Evolutionary conservation across 176 grass and related monocot genomes (phyloP).

Genomic region (Musa schizocarpa): DNA sequence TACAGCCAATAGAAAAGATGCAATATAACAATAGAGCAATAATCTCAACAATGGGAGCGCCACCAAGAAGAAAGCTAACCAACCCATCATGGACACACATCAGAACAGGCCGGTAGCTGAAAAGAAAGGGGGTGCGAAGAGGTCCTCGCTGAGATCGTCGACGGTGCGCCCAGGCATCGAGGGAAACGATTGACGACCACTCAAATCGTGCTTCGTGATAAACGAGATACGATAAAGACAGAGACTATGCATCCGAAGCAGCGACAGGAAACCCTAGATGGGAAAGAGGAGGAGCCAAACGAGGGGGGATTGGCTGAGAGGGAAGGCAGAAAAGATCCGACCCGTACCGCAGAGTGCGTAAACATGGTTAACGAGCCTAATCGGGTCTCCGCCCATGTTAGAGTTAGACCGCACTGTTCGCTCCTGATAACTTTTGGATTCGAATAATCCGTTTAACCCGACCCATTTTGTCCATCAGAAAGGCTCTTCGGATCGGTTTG

Average conservation of each 20-base stretch:
- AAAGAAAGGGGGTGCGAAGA: not conserved
- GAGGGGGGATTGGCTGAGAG: no score
- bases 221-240: not conserved
- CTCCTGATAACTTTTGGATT: no score
- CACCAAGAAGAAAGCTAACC: not conserved
- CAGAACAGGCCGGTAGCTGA: not conserved
- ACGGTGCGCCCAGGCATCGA: not conserved
- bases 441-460: no score
- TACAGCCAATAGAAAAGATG: conserved; percentile 21
- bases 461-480: no score
- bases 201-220: not conserved
- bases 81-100: not conserved
- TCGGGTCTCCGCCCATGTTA: no score
- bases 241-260: no score
- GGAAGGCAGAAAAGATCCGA: no score
- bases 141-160: not conserved
- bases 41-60: not conserved
- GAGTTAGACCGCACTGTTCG: no score
- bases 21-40: not conserved
- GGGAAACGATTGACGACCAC: not conserved
- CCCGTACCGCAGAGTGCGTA: no score
- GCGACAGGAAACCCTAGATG: not conserved
- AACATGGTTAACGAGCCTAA: no score
- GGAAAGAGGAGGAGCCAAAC: not conserved
- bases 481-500: no score